A percentile compares a stretch with the other conserved stretches of the same genome.
Evolutionary conservation across 2,329 filamentous ascomycete species (phyloP).

Genomic region (Epichloe gansuensis): DNA sequence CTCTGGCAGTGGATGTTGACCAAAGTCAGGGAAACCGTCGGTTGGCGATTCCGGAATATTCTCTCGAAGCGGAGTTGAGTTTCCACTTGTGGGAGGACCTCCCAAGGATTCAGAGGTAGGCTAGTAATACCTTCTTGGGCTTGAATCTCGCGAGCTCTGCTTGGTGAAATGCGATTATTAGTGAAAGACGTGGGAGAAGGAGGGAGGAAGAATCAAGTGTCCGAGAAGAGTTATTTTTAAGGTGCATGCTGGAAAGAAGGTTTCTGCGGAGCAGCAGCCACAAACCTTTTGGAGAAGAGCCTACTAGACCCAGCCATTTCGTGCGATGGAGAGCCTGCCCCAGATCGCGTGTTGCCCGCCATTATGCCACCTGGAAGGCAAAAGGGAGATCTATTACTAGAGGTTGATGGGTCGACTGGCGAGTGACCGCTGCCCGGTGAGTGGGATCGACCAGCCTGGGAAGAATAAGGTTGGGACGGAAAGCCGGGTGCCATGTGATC

Average conservation of each 20-base stretch:
- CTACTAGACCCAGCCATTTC: slow-evolving; percentile 62
- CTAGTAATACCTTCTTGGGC: slow-evolving; percentile 79
- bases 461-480: slow-evolving; percentile 52
- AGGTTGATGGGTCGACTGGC: slow-evolving; percentile 60
- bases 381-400: slow-evolving; percentile 58
- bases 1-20: slow-evolving; percentile 56
- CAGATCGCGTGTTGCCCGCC: slow-evolving; percentile 55
- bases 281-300: slow-evolving; percentile 86
- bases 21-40: slow-evolving; percentile 88
- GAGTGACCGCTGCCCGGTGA: slow-evolving; percentile 73
- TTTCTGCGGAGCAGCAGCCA: slow-evolving; percentile 9
- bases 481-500: slow-evolving; percentile 82
- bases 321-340: slow-evolving; percentile 92
- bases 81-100: slow-evolving; percentile 89
- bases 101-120: slow-evolving; percentile 65
- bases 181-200: background rate
- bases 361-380: slow-evolving; percentile 55
- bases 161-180: background rate
- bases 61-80: slow-evolving; percentile 90
- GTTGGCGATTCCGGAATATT: slow-evolving; percentile 95
- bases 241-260: background rate
- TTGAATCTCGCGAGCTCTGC: slow-evolving; percentile 91
- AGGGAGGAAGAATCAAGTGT: background rate
- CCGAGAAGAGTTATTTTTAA: too few relatives aligned
- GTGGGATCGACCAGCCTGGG: slow-evolving; percentile 56